Percentiles rank a stretch among this genome's conserved stretches.
phyloP scores from a whole-genome alignment of 2,329 filamentous ascomycete genomes.

The Rutstroemia sp. region DNA sequence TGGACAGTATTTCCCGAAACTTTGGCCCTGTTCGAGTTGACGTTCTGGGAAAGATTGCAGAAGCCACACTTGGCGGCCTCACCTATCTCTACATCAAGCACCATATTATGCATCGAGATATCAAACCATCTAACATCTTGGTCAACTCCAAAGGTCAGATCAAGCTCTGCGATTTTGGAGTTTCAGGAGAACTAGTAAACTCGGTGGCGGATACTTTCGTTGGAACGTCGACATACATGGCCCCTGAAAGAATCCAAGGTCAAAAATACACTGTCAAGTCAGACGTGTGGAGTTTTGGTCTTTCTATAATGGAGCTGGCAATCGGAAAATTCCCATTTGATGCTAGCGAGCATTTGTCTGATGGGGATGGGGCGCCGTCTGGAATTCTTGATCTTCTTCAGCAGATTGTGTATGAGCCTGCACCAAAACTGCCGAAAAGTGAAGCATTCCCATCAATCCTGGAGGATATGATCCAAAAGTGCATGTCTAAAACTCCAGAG shows the following conservation, averaged over 20 bases:
- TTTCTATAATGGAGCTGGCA: slow-evolving; percentile 93
- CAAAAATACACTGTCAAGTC: slow-evolving; percentile 97
- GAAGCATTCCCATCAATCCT: slow-evolving; percentile 93
- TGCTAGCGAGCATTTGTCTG: slow-evolving; percentile 60
- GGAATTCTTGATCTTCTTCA: slow-evolving; percentile 94
- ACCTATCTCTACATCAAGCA: slow-evolving; percentile 94
- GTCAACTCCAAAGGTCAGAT: slow-evolving; percentile 92
- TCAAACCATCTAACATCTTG: slow-evolving; percentile 96
- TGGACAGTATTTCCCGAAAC: slow-evolving; percentile 88
- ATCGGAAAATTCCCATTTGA: slow-evolving; percentile 97
- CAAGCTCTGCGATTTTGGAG: slow-evolving; percentile 97
- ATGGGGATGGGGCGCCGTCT: slow-evolving; percentile 76
- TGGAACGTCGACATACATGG: slow-evolving; percentile 98
- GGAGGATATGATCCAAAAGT: slow-evolving; percentile 96
- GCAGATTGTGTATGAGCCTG: slow-evolving; percentile 94
- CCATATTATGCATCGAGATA: slow-evolving; percentile 98
- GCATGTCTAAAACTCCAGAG: slow-evolving; percentile 82
- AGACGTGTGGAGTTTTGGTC: slow-evolving; percentile 93
- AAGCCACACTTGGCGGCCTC: slow-evolving; percentile 86
- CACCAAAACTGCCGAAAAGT: slow-evolving; percentile 88
- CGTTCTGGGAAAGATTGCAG: slow-evolving; percentile 94
- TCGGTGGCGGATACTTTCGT: slow-evolving; percentile 98
- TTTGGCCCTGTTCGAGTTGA: slow-evolving; percentile 95
- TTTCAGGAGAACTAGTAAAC: slow-evolving; percentile 96
- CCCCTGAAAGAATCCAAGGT: slow-evolving; percentile 93